Evolutionary conservation across 306 rosid species (phyloP).

Genomic region (Clitoria ternatea): DNA sequence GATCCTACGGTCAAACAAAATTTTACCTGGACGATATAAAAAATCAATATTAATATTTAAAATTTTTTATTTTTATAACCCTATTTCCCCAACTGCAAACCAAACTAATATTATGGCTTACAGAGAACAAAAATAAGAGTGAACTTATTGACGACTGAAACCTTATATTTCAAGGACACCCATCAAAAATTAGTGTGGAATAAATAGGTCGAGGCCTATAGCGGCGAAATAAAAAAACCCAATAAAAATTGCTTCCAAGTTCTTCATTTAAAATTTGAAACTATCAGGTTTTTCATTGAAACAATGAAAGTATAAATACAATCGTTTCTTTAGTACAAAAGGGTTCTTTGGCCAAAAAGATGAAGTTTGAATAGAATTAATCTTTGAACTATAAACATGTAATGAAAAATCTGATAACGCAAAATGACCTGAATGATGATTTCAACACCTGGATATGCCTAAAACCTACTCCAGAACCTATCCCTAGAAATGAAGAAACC

Average conservation of each 20-base stretch:
- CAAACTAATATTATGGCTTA: too few species aligned
- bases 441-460: conserved; percentile 20
- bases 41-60: too few species aligned
- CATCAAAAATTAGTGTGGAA: neutral
- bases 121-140: too few species aligned
- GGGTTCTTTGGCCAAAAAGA: conserved; percentile 8
- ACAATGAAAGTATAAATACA: conserved; percentile 30
- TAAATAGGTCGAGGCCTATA: neutral
- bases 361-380: conserved; percentile 20
- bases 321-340: conserved; percentile 10
- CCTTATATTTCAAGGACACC: neutral
- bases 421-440: conserved; percentile 18
- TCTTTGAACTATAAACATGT: conserved; percentile 18
- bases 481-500: conserved; percentile 24
- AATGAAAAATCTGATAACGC: conserved; percentile 20
- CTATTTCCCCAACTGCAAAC: too few species aligned
- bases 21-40: too few species aligned
- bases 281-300: neutral
- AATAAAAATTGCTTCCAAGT: neutral
- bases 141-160: too few species aligned
- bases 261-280: neutral
- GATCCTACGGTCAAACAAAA: too few species aligned
- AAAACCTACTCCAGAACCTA: conserved; percentile 14
- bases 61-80: too few species aligned
- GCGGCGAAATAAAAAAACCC: neutral